These are phyloP conservation scores for Solanum chacoense DNA, from an alignment of 305 asterid genomes.

Conservation along the genomic window DNA sequence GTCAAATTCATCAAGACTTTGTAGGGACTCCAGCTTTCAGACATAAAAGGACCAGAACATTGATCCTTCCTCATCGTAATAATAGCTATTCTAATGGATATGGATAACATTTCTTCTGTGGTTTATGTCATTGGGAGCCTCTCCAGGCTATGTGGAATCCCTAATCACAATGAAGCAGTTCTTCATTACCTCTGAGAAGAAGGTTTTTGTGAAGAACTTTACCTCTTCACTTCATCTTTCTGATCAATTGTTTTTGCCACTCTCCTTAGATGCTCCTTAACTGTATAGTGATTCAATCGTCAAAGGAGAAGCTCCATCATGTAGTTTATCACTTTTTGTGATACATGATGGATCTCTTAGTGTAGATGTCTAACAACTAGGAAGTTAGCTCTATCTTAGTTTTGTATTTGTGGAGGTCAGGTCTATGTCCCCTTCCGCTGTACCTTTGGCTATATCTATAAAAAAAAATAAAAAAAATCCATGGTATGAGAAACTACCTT, in stretches of 20 bases:
- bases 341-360: background rate
- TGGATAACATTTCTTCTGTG: too few relatives aligned
- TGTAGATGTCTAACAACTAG: background rate
- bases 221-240: background rate
- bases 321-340: background rate
- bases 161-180: too few relatives aligned
- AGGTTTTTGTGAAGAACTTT: background rate
- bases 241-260: background rate
- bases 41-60: too few relatives aligned
- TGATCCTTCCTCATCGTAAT: too few relatives aligned
- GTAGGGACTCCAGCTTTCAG: too few relatives aligned
- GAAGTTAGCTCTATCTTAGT: background rate
- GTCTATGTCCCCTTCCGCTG: background rate
- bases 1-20: too few relatives aligned
- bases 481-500: slow-evolving; percentile 48
- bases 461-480: background rate
- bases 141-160: too few relatives aligned
- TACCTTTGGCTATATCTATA: background rate
- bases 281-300: too few relatives aligned
- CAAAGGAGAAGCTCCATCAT: background rate
- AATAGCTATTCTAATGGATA: too few relatives aligned
- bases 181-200: background rate
- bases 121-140: too few relatives aligned
- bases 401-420: background rate
- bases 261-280: background rate